These are phyloP conservation scores for Fusarium buharicum DNA, from an alignment of 2,329 filamentous ascomycete genomes.

Conservation along the genomic window DNA sequence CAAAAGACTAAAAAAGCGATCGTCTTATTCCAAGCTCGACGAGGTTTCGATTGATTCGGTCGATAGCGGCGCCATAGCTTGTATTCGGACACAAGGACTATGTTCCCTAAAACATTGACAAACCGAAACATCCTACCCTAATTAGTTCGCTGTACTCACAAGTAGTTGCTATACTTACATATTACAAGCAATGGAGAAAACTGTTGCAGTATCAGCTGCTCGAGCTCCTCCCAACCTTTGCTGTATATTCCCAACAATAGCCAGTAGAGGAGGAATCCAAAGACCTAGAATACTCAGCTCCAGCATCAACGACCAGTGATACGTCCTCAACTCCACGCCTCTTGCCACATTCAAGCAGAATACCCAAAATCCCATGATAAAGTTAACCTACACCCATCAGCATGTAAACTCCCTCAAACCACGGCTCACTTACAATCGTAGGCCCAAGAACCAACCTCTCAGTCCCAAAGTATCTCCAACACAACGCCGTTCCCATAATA, in stretches of 20 bases:
- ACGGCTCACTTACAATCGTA: constrained; percentile 47
- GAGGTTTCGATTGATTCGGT: constrained; percentile 43
- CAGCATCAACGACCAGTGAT: constrained; percentile 52
- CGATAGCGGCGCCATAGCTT: constrained; percentile 52
- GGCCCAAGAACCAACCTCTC: constrained; percentile 49
- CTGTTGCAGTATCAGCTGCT: constrained; percentile 44
- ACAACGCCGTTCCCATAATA: constrained; percentile 51
- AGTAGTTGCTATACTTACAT: constrained; percentile 47
- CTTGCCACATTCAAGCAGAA: constrained; percentile 50
- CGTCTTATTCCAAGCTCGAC: constrained; percentile 44
- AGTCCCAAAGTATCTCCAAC: constrained; percentile 52
- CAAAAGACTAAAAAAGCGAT: constrained; percentile 52
- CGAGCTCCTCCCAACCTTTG: constrained; percentile 4
- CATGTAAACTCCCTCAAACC: background rate
- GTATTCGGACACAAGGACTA: constrained; percentile 52
- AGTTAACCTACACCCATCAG: constrained; percentile 47
- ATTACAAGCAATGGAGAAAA: constrained; percentile 52
- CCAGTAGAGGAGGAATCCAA: constrained; percentile 43
- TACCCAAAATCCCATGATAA: constrained; percentile 52
- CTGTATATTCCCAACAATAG: constrained; percentile 39
- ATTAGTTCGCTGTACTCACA: background rate
- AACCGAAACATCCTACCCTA: constrained; percentile 50
- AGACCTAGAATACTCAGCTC: constrained; percentile 46
- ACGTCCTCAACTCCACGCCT: constrained; percentile 52
- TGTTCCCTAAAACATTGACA: constrained; percentile 54